Base-by-base conservation (phyloP, 148 eudicot genomes). In the Camellia granthamiana region DNA sequence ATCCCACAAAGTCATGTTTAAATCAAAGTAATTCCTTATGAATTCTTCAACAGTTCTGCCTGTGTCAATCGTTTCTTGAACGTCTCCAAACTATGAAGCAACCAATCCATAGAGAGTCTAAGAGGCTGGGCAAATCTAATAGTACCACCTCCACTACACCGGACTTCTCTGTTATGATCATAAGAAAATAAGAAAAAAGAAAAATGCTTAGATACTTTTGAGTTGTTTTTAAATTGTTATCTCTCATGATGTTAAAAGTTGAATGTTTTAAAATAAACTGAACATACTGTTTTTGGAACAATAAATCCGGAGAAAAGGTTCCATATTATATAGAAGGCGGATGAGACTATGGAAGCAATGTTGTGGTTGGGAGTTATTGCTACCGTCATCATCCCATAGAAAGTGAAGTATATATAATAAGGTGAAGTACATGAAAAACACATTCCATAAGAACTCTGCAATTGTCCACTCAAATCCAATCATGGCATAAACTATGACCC, bases 91-190 rank as follows among this genome's bases (percentile, higher is more conserved):
- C 49, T 94, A 96, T 18, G 98, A 92, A 18, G 83, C 81, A 65
- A 88, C 80, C 66, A 94, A 62, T 5, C 98, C 98, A 38, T 92
- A 88, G 66, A 94, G 62, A 21, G 92, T 90, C 96, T 93, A 94
- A 0, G 93, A 81, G 15, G 89, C 79, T 0, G 98, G 98, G 60
- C 90, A 85, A 2, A 84, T 74, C 88, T 91, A 87, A 79, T 84
- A 88, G 74, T 86, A 89, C 98, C 98, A 94, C 82, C 88, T 88
- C 95, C 94, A 91, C 97, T 95, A 93, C n/a, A 77, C 72, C 0
- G 92, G 97, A 15, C 90, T 89, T 49, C 75, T 86, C 96, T 90
- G 89, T 11, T 9, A 56, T 23, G 16, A 46, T 52, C 67, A 6
- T 9, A 43, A 78, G 61, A 67, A 70, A 19, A 46, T 52, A 74